Conservation (phyloP, 116 monocot species). For the Zostera marina region DNA sequence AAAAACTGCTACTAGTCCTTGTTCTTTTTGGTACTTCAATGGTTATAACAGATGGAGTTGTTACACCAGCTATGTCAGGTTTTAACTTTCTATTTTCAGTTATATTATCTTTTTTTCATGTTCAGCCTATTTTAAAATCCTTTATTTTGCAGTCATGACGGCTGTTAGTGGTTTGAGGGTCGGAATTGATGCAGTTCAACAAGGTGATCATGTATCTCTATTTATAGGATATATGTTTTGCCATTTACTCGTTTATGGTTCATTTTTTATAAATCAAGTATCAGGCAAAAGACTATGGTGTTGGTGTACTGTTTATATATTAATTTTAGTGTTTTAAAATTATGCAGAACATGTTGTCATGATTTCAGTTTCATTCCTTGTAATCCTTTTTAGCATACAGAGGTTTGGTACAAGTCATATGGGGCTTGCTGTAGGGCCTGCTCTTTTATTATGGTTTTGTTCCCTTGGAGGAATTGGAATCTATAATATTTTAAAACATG, state of each 20-base stretch:
- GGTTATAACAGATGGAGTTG: constrained; percentile 95
- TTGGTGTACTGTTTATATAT: not conserved
- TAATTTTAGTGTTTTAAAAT: constrained; percentile 1
- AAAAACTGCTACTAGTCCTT: constrained; percentile 77
- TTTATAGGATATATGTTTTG: not conserved
- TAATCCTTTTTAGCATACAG: constrained; percentile 84
- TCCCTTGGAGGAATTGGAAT: constrained; percentile 74
- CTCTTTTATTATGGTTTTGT: constrained; percentile 92
- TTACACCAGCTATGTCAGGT: constrained; percentile 99
- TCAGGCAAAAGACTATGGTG: too few species aligned
- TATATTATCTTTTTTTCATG: not conserved
- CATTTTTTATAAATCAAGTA: not conserved
- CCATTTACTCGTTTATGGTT: not conserved
- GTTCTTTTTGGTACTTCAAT: constrained; percentile 91
- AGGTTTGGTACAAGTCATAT: constrained; percentile 95
- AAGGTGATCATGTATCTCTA: constrained; percentile 36
- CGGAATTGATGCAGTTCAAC: constrained; percentile 50
- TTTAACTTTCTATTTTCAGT: not conserved
- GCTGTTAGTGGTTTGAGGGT: constrained; percentile 84
- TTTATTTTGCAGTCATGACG: constrained; percentile 62
- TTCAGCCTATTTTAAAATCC: not conserved
- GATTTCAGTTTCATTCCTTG: constrained; percentile 67
- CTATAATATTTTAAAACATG: constrained; percentile 76
- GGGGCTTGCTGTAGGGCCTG: constrained; percentile 81
- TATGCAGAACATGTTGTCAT: constrained; percentile 79